phyloP scores from a whole-genome alignment of 78 protist genomes.

The Cavenderia fasciculata region DNA sequence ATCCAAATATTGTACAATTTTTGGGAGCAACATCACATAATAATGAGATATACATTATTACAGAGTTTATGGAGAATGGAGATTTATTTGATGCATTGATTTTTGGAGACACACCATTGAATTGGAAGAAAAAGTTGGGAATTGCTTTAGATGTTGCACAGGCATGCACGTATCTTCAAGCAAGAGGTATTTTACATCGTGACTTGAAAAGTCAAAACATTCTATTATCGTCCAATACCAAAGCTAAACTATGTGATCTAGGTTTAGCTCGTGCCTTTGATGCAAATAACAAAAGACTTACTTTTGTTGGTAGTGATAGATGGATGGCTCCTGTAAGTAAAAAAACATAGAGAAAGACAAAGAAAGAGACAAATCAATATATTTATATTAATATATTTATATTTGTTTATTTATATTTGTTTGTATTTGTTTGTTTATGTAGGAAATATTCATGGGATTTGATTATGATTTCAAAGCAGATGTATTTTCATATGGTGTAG shows the following conservation, averaged over 20 bases:
- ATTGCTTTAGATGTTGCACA: constrained; percentile 74
- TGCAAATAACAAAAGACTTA: constrained; percentile 55
- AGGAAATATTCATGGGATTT: constrained; percentile 52
- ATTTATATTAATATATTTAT: too few relatives aligned
- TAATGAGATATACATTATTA: constrained; percentile 58
- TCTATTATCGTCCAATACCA: constrained; percentile 79
- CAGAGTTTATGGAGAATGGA: constrained; percentile 80
- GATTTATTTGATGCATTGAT: constrained; percentile 77
- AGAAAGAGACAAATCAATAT: too few relatives aligned
- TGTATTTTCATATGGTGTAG: constrained; percentile 80
- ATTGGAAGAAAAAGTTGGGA: constrained; percentile 55
- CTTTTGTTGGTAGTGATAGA: constrained; percentile 57
- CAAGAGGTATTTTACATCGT: constrained; percentile 70
- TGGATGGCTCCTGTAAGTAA: constrained; percentile 79
- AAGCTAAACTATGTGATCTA: constrained; percentile 80
- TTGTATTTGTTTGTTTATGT: too few relatives aligned
- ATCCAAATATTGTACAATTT: constrained; percentile 31
- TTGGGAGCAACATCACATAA: constrained; percentile 28
- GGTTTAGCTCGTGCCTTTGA: constrained; percentile 76
- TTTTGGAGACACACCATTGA: constrained; percentile 55
- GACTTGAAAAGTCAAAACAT: constrained; percentile 92
- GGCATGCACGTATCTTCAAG: constrained; percentile 68
- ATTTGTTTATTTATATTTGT: too few relatives aligned
- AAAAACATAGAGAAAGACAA: too few relatives aligned
- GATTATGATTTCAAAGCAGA: constrained; percentile 53